Evolutionary conservation across 176 grass and related monocot species (phyloP), one percentile per base, ranked within the genome.

Genomic region (Leersia perrieri): DNA sequence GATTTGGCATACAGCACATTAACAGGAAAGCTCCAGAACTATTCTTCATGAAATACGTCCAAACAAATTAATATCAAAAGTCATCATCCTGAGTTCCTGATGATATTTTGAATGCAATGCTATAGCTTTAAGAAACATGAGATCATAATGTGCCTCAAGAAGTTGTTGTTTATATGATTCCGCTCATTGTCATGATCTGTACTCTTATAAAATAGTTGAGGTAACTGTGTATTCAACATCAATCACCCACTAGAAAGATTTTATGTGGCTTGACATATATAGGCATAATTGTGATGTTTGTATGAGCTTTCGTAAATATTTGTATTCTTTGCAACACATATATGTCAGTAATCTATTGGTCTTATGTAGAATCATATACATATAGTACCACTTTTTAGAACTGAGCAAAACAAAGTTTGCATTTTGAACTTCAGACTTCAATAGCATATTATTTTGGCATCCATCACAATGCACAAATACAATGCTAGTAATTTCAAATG

Each of bases 11-110:
- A 66, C 32, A 12, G 20, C 44, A 18, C 57, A 79, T 47, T 16
- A 60, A 62, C 53, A 76, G 58, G 60, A 76, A 33, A 76, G 6
- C 42, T 75, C 28, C 36, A 51, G 26, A 7, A 35, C 27, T 53
- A 31, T 68, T 31, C 5, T 47, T 51, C 15, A 72, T 64, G 33
- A 61, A 79, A 29, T 60, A 63, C n/a, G 3, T 78, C 36, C 35
- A 85, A 26, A 27, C 32, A 77, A 70, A 70, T 29, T 35, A 78
- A 31, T 49, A 68, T 75, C 45, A 61, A n/a, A 62, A 70, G 65
- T 41, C 53, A 40, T 78, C 38, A 28, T 51, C 33, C 33, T 53
- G 5, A 80, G n/a, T n/a, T n/a, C n/a, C 23, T n/a, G n/a, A n/a
- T n/a, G n/a, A 2, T 66, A 72, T 60, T 20, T 66, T 34, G 7